Evolutionary conservation across 371 early-diverging fungal genomes (phyloP).

Genomic region (Neoconidiobolus thromboides): DNA sequence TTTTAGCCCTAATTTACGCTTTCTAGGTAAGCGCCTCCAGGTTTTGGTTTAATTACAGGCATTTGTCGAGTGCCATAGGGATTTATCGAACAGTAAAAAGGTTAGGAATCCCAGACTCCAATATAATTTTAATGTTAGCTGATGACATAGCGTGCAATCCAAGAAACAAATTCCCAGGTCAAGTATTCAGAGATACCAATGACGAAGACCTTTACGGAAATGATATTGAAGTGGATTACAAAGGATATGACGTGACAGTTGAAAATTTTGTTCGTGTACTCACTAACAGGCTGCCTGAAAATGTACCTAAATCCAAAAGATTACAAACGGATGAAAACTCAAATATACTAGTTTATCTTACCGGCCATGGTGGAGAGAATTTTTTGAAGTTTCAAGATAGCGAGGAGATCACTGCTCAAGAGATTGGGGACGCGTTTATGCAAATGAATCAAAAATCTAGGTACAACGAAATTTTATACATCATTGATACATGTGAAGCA

Average conservation of each 20-base stretch:
- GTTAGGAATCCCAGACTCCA: constrained; percentile 91
- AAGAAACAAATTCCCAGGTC: constrained; percentile 77
- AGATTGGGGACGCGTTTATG: constrained; percentile 85
- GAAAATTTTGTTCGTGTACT: constrained; percentile 90
- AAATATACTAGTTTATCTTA: constrained; percentile 89
- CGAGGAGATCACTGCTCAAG: constrained; percentile 84
- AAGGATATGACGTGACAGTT: constrained; percentile 95
- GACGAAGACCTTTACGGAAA: constrained; percentile 14
- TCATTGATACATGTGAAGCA: constrained; percentile 96
- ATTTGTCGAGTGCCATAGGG: constrained; percentile 87
- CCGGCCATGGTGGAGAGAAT: constrained; percentile 95
- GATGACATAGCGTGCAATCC: constrained; percentile 95
- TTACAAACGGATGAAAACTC: constrained; percentile 83
- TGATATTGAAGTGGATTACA: constrained; percentile 92
- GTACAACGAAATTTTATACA: constrained; percentile 89
- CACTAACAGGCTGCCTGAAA: constrained; percentile 31
- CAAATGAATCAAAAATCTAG: constrained; percentile 90
- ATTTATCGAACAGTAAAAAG: constrained; percentile 95
- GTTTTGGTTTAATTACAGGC: constrained; percentile 94
- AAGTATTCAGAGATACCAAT: constrained; percentile 48
- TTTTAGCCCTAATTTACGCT: neutral
- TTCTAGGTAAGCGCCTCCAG: constrained; percentile 81
- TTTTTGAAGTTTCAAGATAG: constrained; percentile 95
- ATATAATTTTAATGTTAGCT: constrained; percentile 93
- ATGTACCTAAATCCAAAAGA: constrained; percentile 45